Conservation (phyloP, 2,329 filamentous ascomycete species). For the Cordyceps cicadae region DNA sequence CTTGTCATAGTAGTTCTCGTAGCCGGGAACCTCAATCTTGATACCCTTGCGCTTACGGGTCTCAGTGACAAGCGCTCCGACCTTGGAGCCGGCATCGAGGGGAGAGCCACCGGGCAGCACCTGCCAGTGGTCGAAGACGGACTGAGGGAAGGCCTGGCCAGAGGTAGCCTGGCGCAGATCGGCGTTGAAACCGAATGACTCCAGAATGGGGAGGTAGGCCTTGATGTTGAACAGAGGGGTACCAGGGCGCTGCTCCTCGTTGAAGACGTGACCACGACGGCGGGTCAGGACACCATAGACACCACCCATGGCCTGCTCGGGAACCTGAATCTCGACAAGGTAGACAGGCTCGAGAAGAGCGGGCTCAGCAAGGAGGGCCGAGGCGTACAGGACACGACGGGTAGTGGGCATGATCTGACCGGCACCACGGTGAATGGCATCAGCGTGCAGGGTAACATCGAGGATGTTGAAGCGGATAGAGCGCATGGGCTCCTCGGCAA, state of each 20-base stretch:
- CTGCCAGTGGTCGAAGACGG: constrained; percentile 99
- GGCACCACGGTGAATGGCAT: constrained; percentile 99
- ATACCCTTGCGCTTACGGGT: constrained; percentile 99
- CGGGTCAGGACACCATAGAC: constrained; percentile 99
- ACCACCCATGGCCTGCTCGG: constrained; percentile 98
- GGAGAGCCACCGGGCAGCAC: constrained; percentile 88
- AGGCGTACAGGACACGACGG: constrained; percentile 94
- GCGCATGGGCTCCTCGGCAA: constrained; percentile 98
- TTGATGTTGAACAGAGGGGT: constrained; percentile 99
- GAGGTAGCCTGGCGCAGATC: constrained; percentile 90
- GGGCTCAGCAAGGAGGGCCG: constrained; percentile 83
- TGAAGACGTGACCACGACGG: constrained; percentile 97
- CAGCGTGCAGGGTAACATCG: constrained; percentile 98
- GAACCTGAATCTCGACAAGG: constrained; percentile 98
- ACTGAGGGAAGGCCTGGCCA: constrained; percentile 98
- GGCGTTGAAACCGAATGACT: constrained; percentile 98
- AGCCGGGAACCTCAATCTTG: constrained; percentile 87
- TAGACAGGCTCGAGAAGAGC: constrained; percentile 94
- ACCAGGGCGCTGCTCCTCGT: constrained; percentile 94
- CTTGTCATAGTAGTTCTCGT: constrained; percentile 99
- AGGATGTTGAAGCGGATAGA: constrained; percentile 97
- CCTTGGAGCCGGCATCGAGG: constrained; percentile 73
- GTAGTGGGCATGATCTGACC: constrained; percentile 97
- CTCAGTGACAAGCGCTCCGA: constrained; percentile 71
- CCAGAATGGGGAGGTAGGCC: constrained; percentile 91